Percentiles rank a stretch among this genome's conserved stretches.
phyloP scores from a whole-genome alignment of 352 stramenopile species.

The Phytophthora pisi region DNA sequence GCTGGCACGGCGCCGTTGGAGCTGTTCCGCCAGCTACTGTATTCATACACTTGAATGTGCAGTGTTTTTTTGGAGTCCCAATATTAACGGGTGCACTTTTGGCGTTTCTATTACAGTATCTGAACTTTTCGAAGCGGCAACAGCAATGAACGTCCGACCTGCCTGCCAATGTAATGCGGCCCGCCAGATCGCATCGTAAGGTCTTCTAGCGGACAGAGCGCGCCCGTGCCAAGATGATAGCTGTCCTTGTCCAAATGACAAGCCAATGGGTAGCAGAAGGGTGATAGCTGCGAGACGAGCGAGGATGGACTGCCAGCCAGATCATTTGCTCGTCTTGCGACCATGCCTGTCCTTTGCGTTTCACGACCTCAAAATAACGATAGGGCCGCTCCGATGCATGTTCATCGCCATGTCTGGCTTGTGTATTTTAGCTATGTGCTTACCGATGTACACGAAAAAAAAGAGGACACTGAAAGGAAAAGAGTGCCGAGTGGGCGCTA shows the following conservation, averaged over 20 bases:
- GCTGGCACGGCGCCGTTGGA: too few relatives aligned
- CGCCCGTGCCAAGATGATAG: too few relatives aligned
- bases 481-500: slow-evolving; percentile 6
- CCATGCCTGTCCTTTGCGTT: slow-evolving; percentile 30
- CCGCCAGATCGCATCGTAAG: not conserved
- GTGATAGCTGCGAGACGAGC: not conserved
- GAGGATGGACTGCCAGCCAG: not conserved
- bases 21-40: too few relatives aligned
- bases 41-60: too few relatives aligned
- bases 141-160: not conserved
- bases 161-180: too few relatives aligned
- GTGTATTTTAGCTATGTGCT: slow-evolving; percentile 36
- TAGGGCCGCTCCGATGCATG: slow-evolving; percentile 12
- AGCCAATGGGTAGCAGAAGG: not conserved
- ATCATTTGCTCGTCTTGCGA: slow-evolving; percentile 9
- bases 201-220: not conserved
- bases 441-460: slow-evolving; percentile 32
- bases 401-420: slow-evolving; percentile 27
- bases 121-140: too few relatives aligned
- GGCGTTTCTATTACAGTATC: too few relatives aligned
- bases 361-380: slow-evolving; percentile 1
- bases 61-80: too few relatives aligned
- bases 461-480: slow-evolving; percentile 22
- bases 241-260: not conserved
- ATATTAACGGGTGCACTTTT: too few relatives aligned